These are phyloP conservation scores for Nemania diffusa DNA, from an alignment of 2,329 filamentous ascomycete species.

Conservation along the genomic window DNA sequence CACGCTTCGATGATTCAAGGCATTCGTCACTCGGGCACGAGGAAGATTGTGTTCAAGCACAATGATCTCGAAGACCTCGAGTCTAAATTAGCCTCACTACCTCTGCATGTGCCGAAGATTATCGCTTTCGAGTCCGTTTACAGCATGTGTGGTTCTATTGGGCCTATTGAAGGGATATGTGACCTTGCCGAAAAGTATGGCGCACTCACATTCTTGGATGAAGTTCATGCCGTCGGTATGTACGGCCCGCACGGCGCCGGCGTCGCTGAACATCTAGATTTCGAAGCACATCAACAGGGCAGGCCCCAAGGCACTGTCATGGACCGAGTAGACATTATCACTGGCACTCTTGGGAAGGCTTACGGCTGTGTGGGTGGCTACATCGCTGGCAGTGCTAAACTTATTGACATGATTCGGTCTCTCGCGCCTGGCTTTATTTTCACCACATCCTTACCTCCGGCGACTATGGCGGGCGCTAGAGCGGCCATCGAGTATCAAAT, in stretches of 20 bases:
- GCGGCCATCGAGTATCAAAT: conserved; percentile 95
- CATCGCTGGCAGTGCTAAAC: conserved; percentile 86
- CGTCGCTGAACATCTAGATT: conserved; percentile 97
- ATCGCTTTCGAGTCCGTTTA: conserved; percentile 99
- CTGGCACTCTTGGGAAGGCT: conserved; percentile 94
- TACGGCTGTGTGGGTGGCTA: conserved; percentile 98
- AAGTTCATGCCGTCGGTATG: conserved; percentile 99
- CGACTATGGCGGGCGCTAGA: conserved; percentile 94
- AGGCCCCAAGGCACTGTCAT: conserved; percentile 83
- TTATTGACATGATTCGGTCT: conserved; percentile 93
- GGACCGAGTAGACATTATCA: conserved; percentile 98
- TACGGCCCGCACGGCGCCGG: conserved; percentile 96
- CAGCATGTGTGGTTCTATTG: conserved; percentile 98
- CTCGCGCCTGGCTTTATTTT: conserved; percentile 98
- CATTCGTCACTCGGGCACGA: conserved; percentile 95
- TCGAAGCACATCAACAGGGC: conserved; percentile 82
- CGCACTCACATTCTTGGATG: conserved; percentile 95
- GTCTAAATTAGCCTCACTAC: conserved; percentile 88
- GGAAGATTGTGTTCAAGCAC: conserved; percentile 98
- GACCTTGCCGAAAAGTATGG: conserved; percentile 98
- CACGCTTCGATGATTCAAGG: conserved; percentile 99
- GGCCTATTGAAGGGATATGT: conserved; percentile 94
- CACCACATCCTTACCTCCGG: conserved; percentile 94
- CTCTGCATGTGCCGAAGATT: conserved; percentile 89
- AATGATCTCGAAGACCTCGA: conserved; percentile 96